Evolutionary conservation across 805 yeast species (phyloP).

Genomic region (Yarrowia sp.): DNA sequence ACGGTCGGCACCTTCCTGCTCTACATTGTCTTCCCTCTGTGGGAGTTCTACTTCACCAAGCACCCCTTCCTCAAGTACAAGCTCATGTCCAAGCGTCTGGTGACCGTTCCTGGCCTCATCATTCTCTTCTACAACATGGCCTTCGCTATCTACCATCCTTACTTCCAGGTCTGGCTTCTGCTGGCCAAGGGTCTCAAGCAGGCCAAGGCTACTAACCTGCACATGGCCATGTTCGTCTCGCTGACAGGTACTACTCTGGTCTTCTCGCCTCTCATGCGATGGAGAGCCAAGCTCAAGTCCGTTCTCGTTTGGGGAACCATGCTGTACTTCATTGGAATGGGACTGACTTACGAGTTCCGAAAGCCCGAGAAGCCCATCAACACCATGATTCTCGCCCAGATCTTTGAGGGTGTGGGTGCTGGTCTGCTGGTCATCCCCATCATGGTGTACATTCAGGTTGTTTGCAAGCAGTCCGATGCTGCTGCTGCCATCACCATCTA

Average conservation of each 20-base stretch:
- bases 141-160: constrained; percentile 24
- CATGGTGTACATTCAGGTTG: constrained; percentile 37
- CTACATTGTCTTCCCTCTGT: constrained; percentile 10
- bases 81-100: constrained; percentile 7
- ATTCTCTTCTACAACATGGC: constrained; percentile 28
- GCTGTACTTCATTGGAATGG: constrained; percentile 27
- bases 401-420: constrained; percentile 26
- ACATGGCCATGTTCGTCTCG: constrained; percentile 35
- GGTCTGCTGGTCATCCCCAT: constrained; percentile 17
- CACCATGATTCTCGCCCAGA: constrained; percentile 25
- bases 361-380: constrained; percentile 18
- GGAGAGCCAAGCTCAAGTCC: constrained; percentile 31
- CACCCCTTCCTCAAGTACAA: constrained; percentile 36
- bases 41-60: constrained; percentile 11
- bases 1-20: constrained; percentile 14
- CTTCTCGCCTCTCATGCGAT: constrained; percentile 27
- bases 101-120: constrained; percentile 15
- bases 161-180: constrained; percentile 31
- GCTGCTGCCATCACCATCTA: constrained; percentile 38
- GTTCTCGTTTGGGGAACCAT: constrained; percentile 18
- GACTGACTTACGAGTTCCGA: constrained; percentile 28
- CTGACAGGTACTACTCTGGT: constrained; percentile 13
- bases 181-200: constrained; percentile 26
- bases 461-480: constrained; percentile 33
- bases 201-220: constrained; percentile 28